phyloP scores from a whole-genome alignment of 2,329 filamentous ascomycete species.

The Pseudonectria buxi region DNA sequence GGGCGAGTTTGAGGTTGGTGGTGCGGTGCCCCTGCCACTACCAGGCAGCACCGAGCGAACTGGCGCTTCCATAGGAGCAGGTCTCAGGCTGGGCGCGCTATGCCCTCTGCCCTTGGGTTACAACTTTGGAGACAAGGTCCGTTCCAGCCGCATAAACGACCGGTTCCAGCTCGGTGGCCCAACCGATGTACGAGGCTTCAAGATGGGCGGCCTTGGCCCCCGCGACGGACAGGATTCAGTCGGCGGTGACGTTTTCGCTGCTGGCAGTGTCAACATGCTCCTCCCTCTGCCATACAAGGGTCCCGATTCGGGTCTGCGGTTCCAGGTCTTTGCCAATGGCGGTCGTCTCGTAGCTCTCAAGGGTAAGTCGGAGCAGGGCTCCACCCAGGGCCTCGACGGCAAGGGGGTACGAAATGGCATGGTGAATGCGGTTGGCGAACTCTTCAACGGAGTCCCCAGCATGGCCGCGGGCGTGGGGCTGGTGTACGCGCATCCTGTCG shows the following conservation, averaged over 20 bases:
- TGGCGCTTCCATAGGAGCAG: conserved; percentile 75
- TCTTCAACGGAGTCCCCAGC: conserved; percentile 73
- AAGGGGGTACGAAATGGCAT: conserved; percentile 47
- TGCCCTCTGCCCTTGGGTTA: conserved; percentile 70
- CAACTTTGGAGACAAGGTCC: conserved; percentile 41
- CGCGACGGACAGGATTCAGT: conserved; percentile 80
- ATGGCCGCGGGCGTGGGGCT: conserved; percentile 81
- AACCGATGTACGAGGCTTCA: conserved; percentile 90
- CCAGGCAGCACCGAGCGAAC: conserved; percentile 62
- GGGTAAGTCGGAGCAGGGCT: conserved; percentile 38
- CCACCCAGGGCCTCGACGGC: conserved; percentile 28
- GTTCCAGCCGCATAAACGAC: conserved; percentile 79
- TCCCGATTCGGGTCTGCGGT: conserved; percentile 72
- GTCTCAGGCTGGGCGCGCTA: conserved; percentile 73
- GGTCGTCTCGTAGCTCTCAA: conserved; percentile 76
- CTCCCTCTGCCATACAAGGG: conserved; percentile 78
- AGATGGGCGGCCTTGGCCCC: conserved; percentile 80
- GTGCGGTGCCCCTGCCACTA: conserved; percentile 66
- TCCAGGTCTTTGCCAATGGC: conserved; percentile 88
- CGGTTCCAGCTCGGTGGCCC: conserved; percentile 93
- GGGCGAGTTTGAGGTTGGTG: conserved; percentile 75
- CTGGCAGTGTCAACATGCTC: conserved; percentile 78
- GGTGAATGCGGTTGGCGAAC: conserved; percentile 56
- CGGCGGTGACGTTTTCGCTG: conserved; percentile 87
- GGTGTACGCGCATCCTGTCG: conserved; percentile 90